Evolutionary conservation across 2,329 filamentous ascomycete species (phyloP).

Genomic region (Mycocentrospora acerina): DNA sequence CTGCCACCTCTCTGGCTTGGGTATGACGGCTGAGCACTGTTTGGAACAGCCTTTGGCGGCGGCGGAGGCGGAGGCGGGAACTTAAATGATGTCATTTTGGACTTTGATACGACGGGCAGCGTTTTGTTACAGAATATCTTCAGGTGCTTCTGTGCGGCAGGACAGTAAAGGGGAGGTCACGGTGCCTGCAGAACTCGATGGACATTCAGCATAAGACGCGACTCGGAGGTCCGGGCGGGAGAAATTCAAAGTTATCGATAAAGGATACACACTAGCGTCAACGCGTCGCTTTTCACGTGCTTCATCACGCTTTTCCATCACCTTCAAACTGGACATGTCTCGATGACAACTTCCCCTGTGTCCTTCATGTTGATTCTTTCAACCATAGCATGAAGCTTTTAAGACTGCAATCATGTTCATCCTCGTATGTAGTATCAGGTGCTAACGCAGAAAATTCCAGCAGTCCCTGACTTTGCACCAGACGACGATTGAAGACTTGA

Average conservation of each 20-base stretch:
- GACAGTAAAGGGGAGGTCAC: too few species aligned
- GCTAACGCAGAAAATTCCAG: not conserved
- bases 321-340: constrained; percentile 5
- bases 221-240: constrained; percentile 11
- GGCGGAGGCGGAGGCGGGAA: constrained; percentile 54
- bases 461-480: constrained; percentile 41
- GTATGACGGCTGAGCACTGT: constrained; percentile 26
- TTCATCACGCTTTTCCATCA: constrained; percentile 1
- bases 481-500: constrained; percentile 92
- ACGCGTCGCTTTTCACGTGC: too few species aligned
- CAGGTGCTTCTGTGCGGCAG: constrained; percentile 2
- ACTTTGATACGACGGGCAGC: not conserved
- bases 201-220: constrained; percentile 16
- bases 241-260: constrained; percentile 21
- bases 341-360: constrained; percentile 13
- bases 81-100: constrained; percentile 41
- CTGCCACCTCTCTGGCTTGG: constrained; percentile 32
- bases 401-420: constrained; percentile 38
- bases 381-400: constrained; percentile 29
- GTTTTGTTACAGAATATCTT: too few species aligned
- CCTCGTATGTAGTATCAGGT: constrained; percentile 32
- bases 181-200: not conserved
- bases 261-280: constrained; percentile 8
- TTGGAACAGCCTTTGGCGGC: constrained; percentile 36
- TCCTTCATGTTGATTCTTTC: not conserved